These are phyloP conservation scores for Miamiensis avidus DNA, from an alignment of 169 alveolate genomes.

Conservation along the genomic window DNA sequence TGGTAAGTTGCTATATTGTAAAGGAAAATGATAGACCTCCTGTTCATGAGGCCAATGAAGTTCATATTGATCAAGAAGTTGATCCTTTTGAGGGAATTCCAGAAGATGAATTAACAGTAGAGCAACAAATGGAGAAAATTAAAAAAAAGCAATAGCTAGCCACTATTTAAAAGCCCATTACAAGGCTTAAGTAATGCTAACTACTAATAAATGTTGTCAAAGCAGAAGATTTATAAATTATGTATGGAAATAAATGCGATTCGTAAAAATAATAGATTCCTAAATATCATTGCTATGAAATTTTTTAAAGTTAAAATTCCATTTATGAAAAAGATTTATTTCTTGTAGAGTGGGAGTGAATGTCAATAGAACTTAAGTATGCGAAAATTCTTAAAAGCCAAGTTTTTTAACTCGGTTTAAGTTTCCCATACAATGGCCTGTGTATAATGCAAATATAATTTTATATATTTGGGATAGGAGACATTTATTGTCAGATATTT, in stretches of 20 bases:
- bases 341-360: slow-evolving; percentile 66
- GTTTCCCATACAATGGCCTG: slow-evolving; percentile 77
- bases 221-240: slow-evolving; percentile 71
- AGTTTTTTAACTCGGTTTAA: slow-evolving; percentile 52
- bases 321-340: slow-evolving; percentile 36
- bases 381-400: slow-evolving; percentile 62
- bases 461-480: slow-evolving; percentile 73
- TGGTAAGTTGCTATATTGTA: slow-evolving; percentile 72
- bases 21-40: slow-evolving; percentile 85
- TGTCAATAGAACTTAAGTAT: slow-evolving; percentile 53
- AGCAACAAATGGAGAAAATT: slow-evolving; percentile 45
- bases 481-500: slow-evolving; percentile 49
- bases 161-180: slow-evolving; percentile 56
- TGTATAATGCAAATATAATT: slow-evolving; percentile 77
- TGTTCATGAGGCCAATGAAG: slow-evolving; percentile 74
- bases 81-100: slow-evolving; percentile 64
- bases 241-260: slow-evolving; percentile 41
- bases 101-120: slow-evolving; percentile 62
- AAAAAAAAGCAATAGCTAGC: slow-evolving; percentile 41
- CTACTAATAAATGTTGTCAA: slow-evolving; percentile 62
- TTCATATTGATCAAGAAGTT: slow-evolving; percentile 60
- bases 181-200: slow-evolving; percentile 55
- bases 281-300: too few relatives aligned
- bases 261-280: too few relatives aligned
- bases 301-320: too few relatives aligned